Evolutionary conservation across 2,329 filamentous ascomycete genomes (phyloP), one percentile per base, ranked within the genome.

Genomic region (Parascedosporium putredinis): DNA sequence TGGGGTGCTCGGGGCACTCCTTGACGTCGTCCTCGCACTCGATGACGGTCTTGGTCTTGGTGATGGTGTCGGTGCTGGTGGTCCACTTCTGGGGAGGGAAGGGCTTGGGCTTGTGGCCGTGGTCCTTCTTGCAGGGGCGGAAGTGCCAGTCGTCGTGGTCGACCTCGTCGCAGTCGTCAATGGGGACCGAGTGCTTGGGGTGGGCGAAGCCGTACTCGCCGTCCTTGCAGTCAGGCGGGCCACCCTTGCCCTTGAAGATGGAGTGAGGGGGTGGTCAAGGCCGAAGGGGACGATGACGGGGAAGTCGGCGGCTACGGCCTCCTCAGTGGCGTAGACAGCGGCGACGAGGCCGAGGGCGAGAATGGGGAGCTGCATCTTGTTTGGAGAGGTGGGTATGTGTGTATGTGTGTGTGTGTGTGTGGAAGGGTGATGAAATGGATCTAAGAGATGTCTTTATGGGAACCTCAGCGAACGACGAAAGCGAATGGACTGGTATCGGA

Each of bases 11-110:
- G n/a, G 68, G 67, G 64, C 69, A 72, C 57, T 61, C 49, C 52
- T 57, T 55, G 16, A 66, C 62, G 38, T 60, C 56, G 40, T 64
- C 57, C 16, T 60, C 54, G 59, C 68, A 72, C 61, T 60, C 62
- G 55, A 62, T 61, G 56, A 72, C 55, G 48, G 69, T 72, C 50
- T 61, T 61, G 46, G 62, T 58, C 36, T 60, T 58, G 18, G 68
- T 70, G 48, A 59, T 58, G 48, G 62, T 69, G 57, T 71, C 56
- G 53, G 68, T 72, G 60, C 64, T 68, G 33, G 66, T 70, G 23
- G 63, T 65, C 66, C 66, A 71, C 54, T 59, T 58, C 55, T 64
- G 59, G 42, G 59, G 51, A 36, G 56, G 54, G 48, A 57, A 4
- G 42, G 31, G 53, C n/a, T 54, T 49, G 22, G 60, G 53, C 51